A percentile compares a stretch with the other conserved stretches of the same genome.
phyloP scores from a whole-genome alignment of 2,329 filamentous ascomycete species.

The Aspergillus bombycis region DNA sequence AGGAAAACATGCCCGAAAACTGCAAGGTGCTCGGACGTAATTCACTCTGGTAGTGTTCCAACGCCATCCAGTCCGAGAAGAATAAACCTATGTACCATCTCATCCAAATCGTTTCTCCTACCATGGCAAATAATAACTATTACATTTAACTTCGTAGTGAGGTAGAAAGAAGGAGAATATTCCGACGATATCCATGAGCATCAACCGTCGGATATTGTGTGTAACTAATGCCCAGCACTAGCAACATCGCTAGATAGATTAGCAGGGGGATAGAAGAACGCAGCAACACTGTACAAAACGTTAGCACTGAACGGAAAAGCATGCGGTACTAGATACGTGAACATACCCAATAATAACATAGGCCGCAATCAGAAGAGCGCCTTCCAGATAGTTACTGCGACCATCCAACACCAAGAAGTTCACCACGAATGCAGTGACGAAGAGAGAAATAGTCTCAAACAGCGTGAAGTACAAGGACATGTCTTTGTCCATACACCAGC shows the following conservation, averaged over 20 bases:
- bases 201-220: background rate
- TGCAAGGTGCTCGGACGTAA: no score
- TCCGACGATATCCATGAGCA: background rate
- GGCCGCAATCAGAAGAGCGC: slow-evolving; percentile 72
- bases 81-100: background rate
- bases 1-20: background rate
- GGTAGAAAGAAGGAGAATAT: background rate
- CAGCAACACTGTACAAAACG: slow-evolving; percentile 43
- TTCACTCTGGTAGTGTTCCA: background rate
- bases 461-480: slow-evolving; percentile 69
- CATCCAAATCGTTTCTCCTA: background rate
- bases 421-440: slow-evolving; percentile 80
- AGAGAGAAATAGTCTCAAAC: slow-evolving; percentile 70
- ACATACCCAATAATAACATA: slow-evolving; percentile 75
- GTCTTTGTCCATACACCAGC: slow-evolving; percentile 74
- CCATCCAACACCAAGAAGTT: slow-evolving; percentile 86
- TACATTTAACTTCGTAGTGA: background rate
- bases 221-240: slow-evolving; percentile 17
- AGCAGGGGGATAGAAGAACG: slow-evolving; percentile 41
- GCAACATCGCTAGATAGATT: slow-evolving; percentile 33
- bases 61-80: background rate
- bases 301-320: slow-evolving; percentile 2
- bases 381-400: slow-evolving; percentile 81
- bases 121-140: background rate
- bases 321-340: background rate